Conservation (phyloP, 768 basidiomycete genomes). For the Postia placenta region DNA sequence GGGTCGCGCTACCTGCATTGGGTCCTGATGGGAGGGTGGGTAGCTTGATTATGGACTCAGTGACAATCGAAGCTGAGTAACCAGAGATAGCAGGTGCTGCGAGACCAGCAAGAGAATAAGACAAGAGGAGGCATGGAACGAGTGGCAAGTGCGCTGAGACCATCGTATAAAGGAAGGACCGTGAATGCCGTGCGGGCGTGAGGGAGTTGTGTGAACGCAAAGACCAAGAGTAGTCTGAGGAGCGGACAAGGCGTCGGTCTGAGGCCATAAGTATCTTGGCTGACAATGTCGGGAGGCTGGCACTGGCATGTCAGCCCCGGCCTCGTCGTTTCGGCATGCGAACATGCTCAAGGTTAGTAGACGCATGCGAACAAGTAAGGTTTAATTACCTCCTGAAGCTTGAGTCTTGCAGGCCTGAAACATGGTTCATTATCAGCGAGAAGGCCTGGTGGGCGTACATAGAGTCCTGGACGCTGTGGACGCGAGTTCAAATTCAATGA, state of each 20-base stretch:
- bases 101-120: constrained; percentile 11
- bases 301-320: no score
- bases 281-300: background rate
- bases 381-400: no score
- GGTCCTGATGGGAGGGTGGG: background rate
- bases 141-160: constrained; percentile 7
- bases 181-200: constrained; percentile 18
- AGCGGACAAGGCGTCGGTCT: background rate
- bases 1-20: background rate
- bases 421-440: no score
- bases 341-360: no score
- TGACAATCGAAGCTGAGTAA: background rate
- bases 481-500: no score
- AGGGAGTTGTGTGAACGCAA: background rate
- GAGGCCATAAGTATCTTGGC: background rate
- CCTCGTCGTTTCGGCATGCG: no score
- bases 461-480: no score
- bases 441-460: no score
- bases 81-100: constrained; percentile 13
- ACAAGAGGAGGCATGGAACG: constrained; percentile 6
- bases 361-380: no score
- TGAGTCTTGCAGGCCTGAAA: no score
- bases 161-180: constrained; percentile 4
- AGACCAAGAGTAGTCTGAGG: background rate
- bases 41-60: background rate